Base-by-base conservation (phyloP, 495 filamentous ascomycete genomes). In the Schizothecium vesticola region DNA sequence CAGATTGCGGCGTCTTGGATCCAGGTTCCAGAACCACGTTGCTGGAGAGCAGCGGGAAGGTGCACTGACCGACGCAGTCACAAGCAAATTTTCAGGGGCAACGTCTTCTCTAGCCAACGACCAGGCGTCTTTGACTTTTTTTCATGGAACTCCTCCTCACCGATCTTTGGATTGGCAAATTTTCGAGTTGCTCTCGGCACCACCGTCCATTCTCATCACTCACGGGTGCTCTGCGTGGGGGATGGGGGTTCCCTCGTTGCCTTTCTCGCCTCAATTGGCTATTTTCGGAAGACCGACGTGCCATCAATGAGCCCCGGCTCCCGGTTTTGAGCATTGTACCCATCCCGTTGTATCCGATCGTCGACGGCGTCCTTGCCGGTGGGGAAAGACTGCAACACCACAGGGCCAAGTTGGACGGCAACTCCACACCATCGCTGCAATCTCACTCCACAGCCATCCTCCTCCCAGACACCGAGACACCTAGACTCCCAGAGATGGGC, bases 1-100 rank as follows among this genome's bases (percentile, higher is more conserved):
- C 2, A 0, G 2, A 51, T 68, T 65, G 65, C 61, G 33, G 64
- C 65, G 62, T 59, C 58, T 28, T 68, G 26, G 36, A 43, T 16
- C 57, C 22, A 61, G 56, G 65, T 60, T 67, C 68, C 64, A 64
- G 61, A 68, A 65, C 69, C 69, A 71, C 69, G 62, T 56, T 59
- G 69, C 69, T 68, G 69, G 69, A 51, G 24, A 60, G 57, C 57
- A 65, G 63, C 63, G 56, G 51, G 23, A 65, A 55, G 61, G 61
- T 55, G 61, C 31, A 23, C 21, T 51, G 29, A 55, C 60, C 59
- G 26, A 61, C 24, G 24, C 24, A 28, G 23, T 28, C 59, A 61
- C 59, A n/a, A 26, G 24, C 59, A 16, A 61, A 51, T 51, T 51
- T 51, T 51, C 43, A 51, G 43, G 43, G 43, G 43, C 43, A 51